Evolutionary conservation across 768 basidiomycete species (phyloP), one percentile per base, ranked within the genome.

Genomic region (Tricholoma saponaceum): DNA sequence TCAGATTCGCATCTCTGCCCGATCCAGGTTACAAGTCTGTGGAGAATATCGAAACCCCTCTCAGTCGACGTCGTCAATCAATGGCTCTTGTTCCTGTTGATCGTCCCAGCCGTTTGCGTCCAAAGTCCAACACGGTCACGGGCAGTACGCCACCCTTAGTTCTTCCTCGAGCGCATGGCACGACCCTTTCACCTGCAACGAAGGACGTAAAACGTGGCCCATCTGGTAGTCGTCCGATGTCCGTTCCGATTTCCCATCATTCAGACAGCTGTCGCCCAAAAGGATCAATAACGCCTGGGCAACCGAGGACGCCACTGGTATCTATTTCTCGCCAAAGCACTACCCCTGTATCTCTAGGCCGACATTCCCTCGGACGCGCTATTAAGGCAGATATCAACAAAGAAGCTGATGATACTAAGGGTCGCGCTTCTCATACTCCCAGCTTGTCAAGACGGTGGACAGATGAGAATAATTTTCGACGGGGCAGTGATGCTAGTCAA

Each of bases 1-100:
- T 80, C 55, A 74, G 78, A 44, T 80, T 80, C 60, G 74, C 74
- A 13, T 70, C 70, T 44, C 61, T 73, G 41, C 72, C 73, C 12
- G 63, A 61, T 22, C 62, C 59, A 47, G 41, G 22, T 41, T 30
- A 41, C 22, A 44, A n/a, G 22, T 20, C 12, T 54, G 14, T 13
- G 9, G 53, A 30, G 13, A 20, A 26, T 30, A n/a, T 54, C 26
- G 23, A 28, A 28, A 39, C 14, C 2, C 10, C 41, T 43, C 35
- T 7, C 10, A 39, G 28, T 20, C 23, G 39, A 18, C 33, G 22
- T 28, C 26, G 39, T 22, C 23, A 28, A 10, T 30, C 53, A 14
- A n/a, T n/a, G 18, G 14, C 39, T n/a, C 12, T 54, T 28, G 32
- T 30, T 7, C 22, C 53, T 22, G 12, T 44, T 30, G n/a, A 54